Base-by-base conservation (phyloP, 768 basidiomycete genomes). In the Mycena vulgaris region DNA sequence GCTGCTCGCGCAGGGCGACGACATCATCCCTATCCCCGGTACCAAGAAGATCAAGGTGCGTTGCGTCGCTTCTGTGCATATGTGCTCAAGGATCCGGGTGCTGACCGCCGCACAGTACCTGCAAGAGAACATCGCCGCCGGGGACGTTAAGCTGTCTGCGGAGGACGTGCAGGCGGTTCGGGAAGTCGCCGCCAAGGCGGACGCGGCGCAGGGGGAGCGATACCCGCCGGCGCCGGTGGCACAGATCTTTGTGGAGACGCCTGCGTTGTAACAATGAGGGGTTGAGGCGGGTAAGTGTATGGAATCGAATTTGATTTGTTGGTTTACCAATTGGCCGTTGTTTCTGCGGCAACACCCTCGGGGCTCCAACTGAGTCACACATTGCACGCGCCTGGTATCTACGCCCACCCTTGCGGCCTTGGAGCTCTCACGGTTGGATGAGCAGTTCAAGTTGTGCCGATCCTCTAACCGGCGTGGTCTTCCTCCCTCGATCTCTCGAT, bases 11-110 rank as follows among this genome's bases (percentile, higher is more conserved):
- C 84, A 87, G 75, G 85, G 86, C 2, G 72, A 80, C 13, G 83
- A 87, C 60, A 70, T 88, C 65, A 83, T 88, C 68, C 81, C 86
- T 1, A 86, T 88, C 68, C n/a, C n/a, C n/a, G n/a, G n/a, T n/a
- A n/a, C n/a, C n/a, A n/a, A n/a, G n/a, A n/a, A n/a, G n/a, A n/a
- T n/a, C n/a, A n/a, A n/a, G n/a, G n/a, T n/a, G n/a, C n/a, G n/a
- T n/a, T n/a, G n/a, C n/a, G n/a, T n/a, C 86, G 87, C 1, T 28
- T 8, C 51, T 21, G 13, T 30, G 51, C 3, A 31, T 52, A 3
- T 8, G 14, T 30, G 5, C 21, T 31, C 40, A 11, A 2, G 19
- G 13, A 30, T 27, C 14, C 27, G 30, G 19, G 30, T 52, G 27
- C 16, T 52, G n/a, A 52, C 16, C 28, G 11, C 6, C 16, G 5